phyloP scores from a whole-genome alignment of 2,329 filamentous ascomycete species.

The Thermoascus crustaceus region DNA sequence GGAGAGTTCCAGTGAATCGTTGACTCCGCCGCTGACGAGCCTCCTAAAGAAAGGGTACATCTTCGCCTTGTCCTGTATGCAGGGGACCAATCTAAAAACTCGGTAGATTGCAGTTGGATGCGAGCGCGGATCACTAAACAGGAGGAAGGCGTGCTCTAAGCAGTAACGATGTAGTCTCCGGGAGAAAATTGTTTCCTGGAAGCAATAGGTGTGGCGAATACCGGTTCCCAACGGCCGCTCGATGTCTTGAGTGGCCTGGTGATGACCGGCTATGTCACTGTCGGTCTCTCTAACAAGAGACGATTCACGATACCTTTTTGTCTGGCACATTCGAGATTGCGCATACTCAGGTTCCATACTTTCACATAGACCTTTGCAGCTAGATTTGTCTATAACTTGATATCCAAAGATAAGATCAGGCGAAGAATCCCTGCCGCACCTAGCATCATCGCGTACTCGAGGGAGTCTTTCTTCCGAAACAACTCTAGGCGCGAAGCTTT shows the following conservation, averaged over 20 bases:
- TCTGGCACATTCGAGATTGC: not conserved
- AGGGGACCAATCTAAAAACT: constrained; percentile 21
- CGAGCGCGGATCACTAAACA: constrained; percentile 38
- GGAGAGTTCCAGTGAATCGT: constrained; percentile 13
- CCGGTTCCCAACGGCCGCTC: not conserved
- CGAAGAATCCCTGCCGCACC: not conserved
- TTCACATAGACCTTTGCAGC: not conserved
- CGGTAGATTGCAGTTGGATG: constrained; percentile 11
- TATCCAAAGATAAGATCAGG: not conserved
- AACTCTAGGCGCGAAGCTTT: not conserved
- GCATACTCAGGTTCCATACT: not conserved
- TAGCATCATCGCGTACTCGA: not conserved
- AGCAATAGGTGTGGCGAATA: constrained; percentile 47
- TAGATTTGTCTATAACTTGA: not conserved
- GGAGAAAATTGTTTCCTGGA: constrained; percentile 61
- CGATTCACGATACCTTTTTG: not conserved
- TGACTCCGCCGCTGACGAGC: constrained; percentile 2
- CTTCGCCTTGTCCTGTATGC: constrained; percentile 13
- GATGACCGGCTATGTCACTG: not conserved
- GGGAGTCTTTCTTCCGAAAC: not conserved
- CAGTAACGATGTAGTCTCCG: constrained; percentile 61
- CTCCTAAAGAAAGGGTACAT: constrained; percentile 2
- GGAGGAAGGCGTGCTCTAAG: constrained; percentile 54
- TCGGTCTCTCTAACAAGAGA: not conserved
- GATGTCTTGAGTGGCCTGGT: not conserved